Evolutionary conservation across 1,284 basidiomycete species (phyloP).

Genomic region (Cryptococcus maquisensis): DNA sequence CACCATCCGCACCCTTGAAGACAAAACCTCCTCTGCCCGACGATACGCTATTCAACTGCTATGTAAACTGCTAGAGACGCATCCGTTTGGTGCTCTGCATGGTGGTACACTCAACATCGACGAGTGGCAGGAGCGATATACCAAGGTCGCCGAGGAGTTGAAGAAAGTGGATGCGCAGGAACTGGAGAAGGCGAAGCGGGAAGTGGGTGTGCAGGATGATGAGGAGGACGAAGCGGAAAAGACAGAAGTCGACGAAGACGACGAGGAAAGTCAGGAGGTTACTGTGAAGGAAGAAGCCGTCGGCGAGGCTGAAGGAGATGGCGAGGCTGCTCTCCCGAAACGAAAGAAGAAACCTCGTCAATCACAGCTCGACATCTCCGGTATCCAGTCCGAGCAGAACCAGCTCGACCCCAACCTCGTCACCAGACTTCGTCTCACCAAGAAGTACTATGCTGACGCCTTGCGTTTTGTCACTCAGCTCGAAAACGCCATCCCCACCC

Average conservation of each 20-base stretch:
- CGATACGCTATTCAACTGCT: constrained; percentile 78
- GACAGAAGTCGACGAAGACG: constrained; percentile 24
- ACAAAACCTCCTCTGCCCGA: constrained; percentile 84
- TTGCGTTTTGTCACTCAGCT: constrained; percentile 79
- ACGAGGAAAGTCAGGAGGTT: constrained; percentile 9
- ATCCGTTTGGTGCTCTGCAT: constrained; percentile 82
- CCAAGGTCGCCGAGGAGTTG: constrained; percentile 55
- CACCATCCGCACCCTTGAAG: constrained; percentile 76
- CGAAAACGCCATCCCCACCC: constrained; percentile 69
- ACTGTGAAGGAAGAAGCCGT: constrained; percentile 45
- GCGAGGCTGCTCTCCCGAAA: constrained; percentile 18
- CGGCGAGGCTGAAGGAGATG: constrained; percentile 18
- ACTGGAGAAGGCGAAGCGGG: constrained; percentile 44
- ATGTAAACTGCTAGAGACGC: constrained; percentile 73
- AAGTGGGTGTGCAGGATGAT: constrained; percentile 52
- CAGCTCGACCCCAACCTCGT: constrained; percentile 61
- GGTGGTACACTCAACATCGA: constrained; percentile 72
- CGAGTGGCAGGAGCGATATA: constrained; percentile 72
- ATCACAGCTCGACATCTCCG: constrained; percentile 60
- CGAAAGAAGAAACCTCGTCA: constrained; percentile 57
- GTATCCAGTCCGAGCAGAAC: constrained; percentile 60
- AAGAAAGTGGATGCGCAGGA: constrained; percentile 59
- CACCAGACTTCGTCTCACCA: constrained; percentile 69
- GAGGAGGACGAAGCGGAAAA: constrained; percentile 36
- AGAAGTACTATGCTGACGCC: constrained; percentile 84